Conservation (phyloP, 768 basidiomycete species). For the Naganishia kalamii region DNA sequence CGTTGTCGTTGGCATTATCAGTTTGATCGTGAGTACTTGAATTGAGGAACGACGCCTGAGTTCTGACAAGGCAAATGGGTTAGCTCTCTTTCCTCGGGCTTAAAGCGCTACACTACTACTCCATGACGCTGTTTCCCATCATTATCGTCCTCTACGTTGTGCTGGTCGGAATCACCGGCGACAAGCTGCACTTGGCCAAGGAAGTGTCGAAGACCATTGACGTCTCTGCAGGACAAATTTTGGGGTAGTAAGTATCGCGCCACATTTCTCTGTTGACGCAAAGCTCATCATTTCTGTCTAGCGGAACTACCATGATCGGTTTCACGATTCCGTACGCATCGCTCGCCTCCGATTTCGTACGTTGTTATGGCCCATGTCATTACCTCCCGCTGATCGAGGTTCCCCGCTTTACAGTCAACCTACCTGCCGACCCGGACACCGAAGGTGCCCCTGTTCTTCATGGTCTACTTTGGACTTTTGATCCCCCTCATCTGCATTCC, state of each 20-base stretch:
- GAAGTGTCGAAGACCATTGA: slow-evolving; percentile 22
- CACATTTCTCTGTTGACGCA: neutral
- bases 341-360: slow-evolving; percentile 42
- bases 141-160: slow-evolving; percentile 41
- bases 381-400: neutral
- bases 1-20: slow-evolving; percentile 41
- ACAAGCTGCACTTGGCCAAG: slow-evolving; percentile 31
- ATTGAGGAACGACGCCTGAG: neutral
- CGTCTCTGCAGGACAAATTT: slow-evolving; percentile 19
- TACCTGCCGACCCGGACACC: slow-evolving; percentile 36
- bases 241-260: slow-evolving; percentile 15
- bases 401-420: slow-evolving; percentile 30
- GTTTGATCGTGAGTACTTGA: slow-evolving; percentile 34
- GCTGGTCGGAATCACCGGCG: slow-evolving; percentile 35
- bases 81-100: slow-evolving; percentile 45
- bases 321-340: slow-evolving; percentile 43
- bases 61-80: too few relatives aligned
- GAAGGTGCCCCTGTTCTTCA: slow-evolving; percentile 33
- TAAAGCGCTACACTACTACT: slow-evolving; percentile 40
- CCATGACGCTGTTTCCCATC: slow-evolving; percentile 41
- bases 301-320: slow-evolving; percentile 43
- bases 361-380: neutral
- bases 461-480: slow-evolving; percentile 39
- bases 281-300: neutral
- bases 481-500: slow-evolving; percentile 40